Base-by-base conservation (phyloP, 371 early-diverging fungal genomes). In the Dipsacomyces acuminosporus region DNA sequence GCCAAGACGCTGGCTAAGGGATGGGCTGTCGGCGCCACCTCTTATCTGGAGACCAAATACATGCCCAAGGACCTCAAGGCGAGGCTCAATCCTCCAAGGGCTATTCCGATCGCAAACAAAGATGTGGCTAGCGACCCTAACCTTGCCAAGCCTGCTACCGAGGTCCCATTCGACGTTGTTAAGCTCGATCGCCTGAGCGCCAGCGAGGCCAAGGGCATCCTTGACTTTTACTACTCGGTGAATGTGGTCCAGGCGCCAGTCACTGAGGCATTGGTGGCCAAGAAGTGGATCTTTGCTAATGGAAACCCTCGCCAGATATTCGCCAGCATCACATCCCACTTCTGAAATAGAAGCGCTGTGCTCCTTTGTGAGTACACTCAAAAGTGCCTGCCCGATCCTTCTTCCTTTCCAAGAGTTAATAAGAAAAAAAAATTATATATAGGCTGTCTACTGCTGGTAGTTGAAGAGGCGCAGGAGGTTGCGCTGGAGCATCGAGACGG, bases 401-500 rank as follows among this genome's bases (percentile, higher is more conserved):
- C n/a, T n/a, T 30, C 30, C 30, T 44, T 44, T 44, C 15, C 15
- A n/a, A n/a, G 25, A 34, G 35, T 15, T 15, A 41, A 55, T 17
- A 48, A n/a, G 23, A 44, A 22, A 18, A 38, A 21, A 15, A 3
- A 20, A 26, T 6, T 44, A 13, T 4, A 20, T 15, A 19, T 44
- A 44, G 3, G 45, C 30, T 20, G 45, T 44, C 43, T 71, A 60
- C 8, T 70, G 60, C 50, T 71, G 84, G 63, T 89, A 86, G 60
- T 88, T 87, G 64, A 84, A 80, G 22, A 93, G 77, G 38, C 95
- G 81, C 38, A 95, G 76, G 47, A 96, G 77, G 64, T 96, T 96
- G 51, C 97, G 82, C 74, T 94, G 87, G 47, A 96, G 79, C 98
- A 97, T 97, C 14, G 93, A 88, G 6, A 96, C 93, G 1, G 98